Percentiles rank a stretch among this genome's conserved stretches.
These are phyloP conservation scores for Eleusine coracana DNA, from an alignment of 176 grass and related monocot species.

Conservation along the genomic window DNA sequence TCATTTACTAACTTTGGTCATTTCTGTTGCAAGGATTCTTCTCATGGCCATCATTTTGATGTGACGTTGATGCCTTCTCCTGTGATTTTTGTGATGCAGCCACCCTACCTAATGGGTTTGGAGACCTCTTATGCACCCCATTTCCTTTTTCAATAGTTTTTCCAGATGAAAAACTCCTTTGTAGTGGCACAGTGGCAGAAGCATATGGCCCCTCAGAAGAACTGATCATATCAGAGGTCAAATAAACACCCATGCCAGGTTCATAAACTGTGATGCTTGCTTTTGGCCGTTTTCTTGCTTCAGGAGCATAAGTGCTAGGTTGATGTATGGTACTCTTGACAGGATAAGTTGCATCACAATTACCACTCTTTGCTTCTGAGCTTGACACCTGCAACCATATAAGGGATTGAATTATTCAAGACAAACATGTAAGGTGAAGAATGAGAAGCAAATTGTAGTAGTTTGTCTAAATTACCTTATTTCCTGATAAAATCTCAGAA, in stretches of 20 bases:
- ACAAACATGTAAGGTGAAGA: slow-evolving; percentile 22
- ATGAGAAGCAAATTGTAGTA: slow-evolving; percentile 8
- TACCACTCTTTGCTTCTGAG: slow-evolving; percentile 47
- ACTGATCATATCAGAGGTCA: slow-evolving; percentile 62
- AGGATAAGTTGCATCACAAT: slow-evolving; percentile 55
- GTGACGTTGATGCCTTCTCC: slow-evolving; percentile 56
- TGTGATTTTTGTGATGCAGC: slow-evolving; percentile 60
- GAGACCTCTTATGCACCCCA: slow-evolving; percentile 64
- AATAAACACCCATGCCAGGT: slow-evolving; percentile 49
- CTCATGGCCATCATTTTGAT: slow-evolving; percentile 58
- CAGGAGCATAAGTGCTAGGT: slow-evolving; percentile 59
- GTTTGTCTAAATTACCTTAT: slow-evolving; percentile 41
- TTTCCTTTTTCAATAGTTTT: slow-evolving; percentile 61
- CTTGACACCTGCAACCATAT: slow-evolving; percentile 42
- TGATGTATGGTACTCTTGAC: slow-evolving; percentile 51
- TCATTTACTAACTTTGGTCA: slow-evolving; percentile 73
- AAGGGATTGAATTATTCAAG: slow-evolving; percentile 27
- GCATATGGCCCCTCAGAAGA: slow-evolving; percentile 49
- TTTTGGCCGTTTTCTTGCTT: slow-evolving; percentile 72
- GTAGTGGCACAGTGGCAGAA: slow-evolving; percentile 44
- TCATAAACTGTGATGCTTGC: slow-evolving; percentile 61
- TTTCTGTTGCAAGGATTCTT: slow-evolving; percentile 65
- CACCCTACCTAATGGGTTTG: slow-evolving; percentile 55
- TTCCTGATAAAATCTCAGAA: slow-evolving; percentile 56
- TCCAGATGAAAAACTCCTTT: slow-evolving; percentile 59